Conservation (phyloP, 73 alveolate genomes). For the Paramecium caudatum region DNA sequence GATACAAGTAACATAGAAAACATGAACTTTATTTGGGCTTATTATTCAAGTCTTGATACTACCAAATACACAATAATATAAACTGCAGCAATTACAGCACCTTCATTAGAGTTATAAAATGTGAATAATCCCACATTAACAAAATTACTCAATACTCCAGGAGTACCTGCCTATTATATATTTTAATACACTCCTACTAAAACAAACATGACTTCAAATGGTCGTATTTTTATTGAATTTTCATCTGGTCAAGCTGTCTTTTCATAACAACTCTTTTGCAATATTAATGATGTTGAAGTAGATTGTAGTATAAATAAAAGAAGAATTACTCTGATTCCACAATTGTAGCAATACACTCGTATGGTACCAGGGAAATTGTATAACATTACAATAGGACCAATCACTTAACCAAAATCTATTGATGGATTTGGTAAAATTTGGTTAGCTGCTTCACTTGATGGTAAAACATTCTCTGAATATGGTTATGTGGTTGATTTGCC, state of each 20-base stretch:
- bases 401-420: slow-evolving; percentile 23
- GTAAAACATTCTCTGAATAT: neutral
- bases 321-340: slow-evolving; percentile 7
- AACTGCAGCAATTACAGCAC: neutral
- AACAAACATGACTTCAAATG: slow-evolving; percentile 21
- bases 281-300: slow-evolving; percentile 19
- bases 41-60: neutral
- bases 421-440: slow-evolving; percentile 59
- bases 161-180: slow-evolving; percentile 15
- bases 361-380: slow-evolving; percentile 27
- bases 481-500: neutral
- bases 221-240: slow-evolving; percentile 23
- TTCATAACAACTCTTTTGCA: neutral
- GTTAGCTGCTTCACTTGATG: neutral
- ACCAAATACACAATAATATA: neutral
- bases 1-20: slow-evolving; percentile 14
- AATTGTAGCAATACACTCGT: neutral
- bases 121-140: neutral
- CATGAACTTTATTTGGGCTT: neutral
- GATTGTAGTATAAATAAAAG: slow-evolving; percentile 32
- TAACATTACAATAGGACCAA: slow-evolving; percentile 30
- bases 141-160: slow-evolving; percentile 39
- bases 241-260: neutral
- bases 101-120: neutral
- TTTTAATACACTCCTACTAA: neutral